phyloP scores from a whole-genome alignment of 345 rosid species.

The Tarenaya hassleriana region DNA sequence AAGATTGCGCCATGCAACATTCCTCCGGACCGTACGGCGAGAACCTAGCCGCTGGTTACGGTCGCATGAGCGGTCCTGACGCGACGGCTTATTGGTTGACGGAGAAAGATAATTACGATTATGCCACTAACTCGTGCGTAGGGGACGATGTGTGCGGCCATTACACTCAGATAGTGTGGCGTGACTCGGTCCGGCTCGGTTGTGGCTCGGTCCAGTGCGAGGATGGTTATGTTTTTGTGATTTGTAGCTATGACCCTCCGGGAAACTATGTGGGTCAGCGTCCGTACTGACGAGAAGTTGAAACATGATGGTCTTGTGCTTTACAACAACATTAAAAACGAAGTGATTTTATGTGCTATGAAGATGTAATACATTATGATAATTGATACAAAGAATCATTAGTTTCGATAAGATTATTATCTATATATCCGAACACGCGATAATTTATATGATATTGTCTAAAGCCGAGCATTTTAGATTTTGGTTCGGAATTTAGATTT shows the following conservation, averaged over 20 bases:
- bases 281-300: constrained; percentile 32
- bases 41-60: constrained; percentile 45
- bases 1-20: constrained; percentile 39
- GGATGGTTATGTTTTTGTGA: constrained; percentile 40
- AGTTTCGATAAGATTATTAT: too few species aligned
- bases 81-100: constrained; percentile 52
- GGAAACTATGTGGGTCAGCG: constrained; percentile 43
- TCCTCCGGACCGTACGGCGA: constrained; percentile 48
- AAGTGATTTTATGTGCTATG: too few species aligned
- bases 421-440: too few species aligned
- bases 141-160: constrained; percentile 43
- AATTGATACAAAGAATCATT: too few species aligned
- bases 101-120: constrained; percentile 44
- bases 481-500: too few species aligned
- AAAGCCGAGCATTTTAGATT: too few species aligned
- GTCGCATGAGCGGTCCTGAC: constrained; percentile 25
- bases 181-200: constrained; percentile 43
- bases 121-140: constrained; percentile 36
- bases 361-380: too few species aligned
- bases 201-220: constrained; percentile 57
- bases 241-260: constrained; percentile 54
- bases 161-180: constrained; percentile 71
- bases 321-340: too few species aligned
- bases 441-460: too few species aligned
- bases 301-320: too few species aligned